A percentile compares a stretch with the other conserved stretches of the same genome.
phyloP scores from a whole-genome alignment of 2,329 filamentous ascomycete genomes.

The Penicillium sp. region DNA sequence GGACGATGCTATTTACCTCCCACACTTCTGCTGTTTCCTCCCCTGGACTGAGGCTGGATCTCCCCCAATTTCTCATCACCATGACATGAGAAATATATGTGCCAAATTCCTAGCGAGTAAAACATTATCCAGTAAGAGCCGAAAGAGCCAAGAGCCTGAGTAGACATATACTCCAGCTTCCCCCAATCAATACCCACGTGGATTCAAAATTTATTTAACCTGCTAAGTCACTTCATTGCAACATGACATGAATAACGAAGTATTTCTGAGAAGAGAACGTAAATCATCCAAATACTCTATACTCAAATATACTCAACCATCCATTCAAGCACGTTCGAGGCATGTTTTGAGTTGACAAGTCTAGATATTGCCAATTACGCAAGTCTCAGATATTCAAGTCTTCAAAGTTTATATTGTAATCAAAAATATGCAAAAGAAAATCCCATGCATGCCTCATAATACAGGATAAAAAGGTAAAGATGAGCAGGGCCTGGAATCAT shows the following conservation, averaged over 20 bases:
- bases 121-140: fast-evolving
- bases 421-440: not conserved
- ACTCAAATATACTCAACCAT: not conserved
- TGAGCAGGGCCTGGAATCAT: not conserved
- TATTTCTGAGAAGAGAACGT: fast-evolving
- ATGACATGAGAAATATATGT: not conserved
- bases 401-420: not conserved
- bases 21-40: not conserved
- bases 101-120: too few species aligned
- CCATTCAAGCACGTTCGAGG: not conserved
- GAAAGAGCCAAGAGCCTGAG: too few species aligned
- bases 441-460: slow-evolving; percentile 13
- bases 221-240: not conserved
- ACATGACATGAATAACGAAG: fast-evolving
- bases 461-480: slow-evolving; percentile 8
- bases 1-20: not conserved
- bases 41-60: fast-evolving
- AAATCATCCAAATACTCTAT: not conserved
- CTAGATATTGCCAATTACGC: not conserved
- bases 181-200: too few species aligned
- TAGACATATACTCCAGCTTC: not conserved
- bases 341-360: too few species aligned
- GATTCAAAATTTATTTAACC: not conserved
- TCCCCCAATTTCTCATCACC: too few species aligned
- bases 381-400: not conserved